Percentiles rank a stretch among this genome's conserved stretches.
phyloP scores from a whole-genome alignment of 805 yeast genomes.

The Wickerhamiella shivajii region DNA sequence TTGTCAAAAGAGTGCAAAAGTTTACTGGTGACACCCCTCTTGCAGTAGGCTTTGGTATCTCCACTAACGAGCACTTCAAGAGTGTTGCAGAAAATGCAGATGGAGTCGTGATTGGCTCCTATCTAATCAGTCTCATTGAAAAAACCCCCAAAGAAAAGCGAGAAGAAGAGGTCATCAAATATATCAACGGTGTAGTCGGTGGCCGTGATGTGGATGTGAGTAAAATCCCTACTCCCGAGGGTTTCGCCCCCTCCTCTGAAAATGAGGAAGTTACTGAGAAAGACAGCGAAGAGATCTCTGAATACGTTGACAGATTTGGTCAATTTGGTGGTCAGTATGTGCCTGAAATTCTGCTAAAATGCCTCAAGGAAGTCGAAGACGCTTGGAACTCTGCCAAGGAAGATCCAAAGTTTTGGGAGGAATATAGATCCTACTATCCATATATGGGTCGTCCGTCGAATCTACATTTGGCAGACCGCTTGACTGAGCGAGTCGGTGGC shows the following conservation, averaged over 20 bases:
- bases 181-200: conserved; percentile 54
- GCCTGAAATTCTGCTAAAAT: conserved; percentile 88
- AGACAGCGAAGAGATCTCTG: conserved; percentile 17
- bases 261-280: conserved; percentile 19
- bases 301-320: conserved; percentile 67
- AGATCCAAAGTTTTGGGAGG: conserved; percentile 89
- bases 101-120: conserved; percentile 93
- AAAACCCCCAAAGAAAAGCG: conserved; percentile 40
- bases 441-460: conserved; percentile 96
- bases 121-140: conserved; percentile 55
- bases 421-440: conserved; percentile 65
- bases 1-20: conserved; percentile 62
- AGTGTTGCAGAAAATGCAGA: conserved; percentile 71
- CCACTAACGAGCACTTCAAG: conserved; percentile 79
- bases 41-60: conserved; percentile 96
- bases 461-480: conserved; percentile 78
- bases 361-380: conserved; percentile 74
- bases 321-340: conserved; percentile 98
- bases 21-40: conserved; percentile 62
- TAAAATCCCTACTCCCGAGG: conserved; percentile 9
- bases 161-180: conserved; percentile 47
- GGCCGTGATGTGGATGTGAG: conserved; percentile 25
- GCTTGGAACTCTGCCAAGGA: conserved; percentile 81
- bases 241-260: conserved; percentile 9
- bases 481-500: conserved; percentile 84